Percentiles rank a stretch among this genome's conserved stretches.
Conservation (phyloP, 2,329 filamentous ascomycete genomes). For the Berkeleyomyces rouxiae region DNA sequence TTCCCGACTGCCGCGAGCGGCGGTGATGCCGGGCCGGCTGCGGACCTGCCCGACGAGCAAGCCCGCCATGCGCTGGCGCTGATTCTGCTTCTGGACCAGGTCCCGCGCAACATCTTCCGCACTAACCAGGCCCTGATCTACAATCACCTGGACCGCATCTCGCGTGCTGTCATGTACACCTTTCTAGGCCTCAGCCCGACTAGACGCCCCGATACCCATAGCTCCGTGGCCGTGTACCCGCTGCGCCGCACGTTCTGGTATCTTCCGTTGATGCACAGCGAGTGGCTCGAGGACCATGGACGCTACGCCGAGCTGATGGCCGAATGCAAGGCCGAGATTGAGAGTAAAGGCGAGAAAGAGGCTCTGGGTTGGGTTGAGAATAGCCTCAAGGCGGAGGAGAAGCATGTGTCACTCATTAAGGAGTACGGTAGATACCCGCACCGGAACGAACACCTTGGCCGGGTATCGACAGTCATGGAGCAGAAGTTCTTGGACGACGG, state of each 20-base stretch:
- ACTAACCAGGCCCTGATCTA: conserved; percentile 32
- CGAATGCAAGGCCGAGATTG: conserved; percentile 21
- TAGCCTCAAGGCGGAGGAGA: conserved; percentile 19
- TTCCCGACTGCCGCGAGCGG: neutral
- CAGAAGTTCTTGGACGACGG: conserved; percentile 30
- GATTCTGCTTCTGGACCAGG: conserved; percentile 43
- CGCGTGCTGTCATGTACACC: conserved; percentile 25
- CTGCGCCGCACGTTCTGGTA: conserved; percentile 38
- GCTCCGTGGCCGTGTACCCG: conserved; percentile 21
- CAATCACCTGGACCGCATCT: conserved; percentile 38
- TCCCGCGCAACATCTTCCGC: conserved; percentile 45
- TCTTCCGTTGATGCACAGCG: conserved; percentile 43
- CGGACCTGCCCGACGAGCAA: neutral
- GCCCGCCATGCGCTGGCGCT: conserved; percentile 30
- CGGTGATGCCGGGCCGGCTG: neutral
- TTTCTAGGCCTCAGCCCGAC: conserved; percentile 18
- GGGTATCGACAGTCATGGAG: conserved; percentile 34
- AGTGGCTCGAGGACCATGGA: conserved; percentile 30
- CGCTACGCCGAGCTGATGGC: conserved; percentile 20
- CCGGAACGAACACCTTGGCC: conserved; percentile 34
- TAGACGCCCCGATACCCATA: conserved; percentile 12
- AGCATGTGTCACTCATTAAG: conserved; percentile 33
- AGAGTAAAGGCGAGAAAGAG: conserved; percentile 17
- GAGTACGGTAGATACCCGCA: conserved; percentile 44
- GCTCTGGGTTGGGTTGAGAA: conserved; percentile 10